A percentile compares a stretch with the other conserved stretches of the same genome.
phyloP scores from a whole-genome alignment of 2,329 filamentous ascomycete genomes.

The Furcasterigmium sp. region DNA sequence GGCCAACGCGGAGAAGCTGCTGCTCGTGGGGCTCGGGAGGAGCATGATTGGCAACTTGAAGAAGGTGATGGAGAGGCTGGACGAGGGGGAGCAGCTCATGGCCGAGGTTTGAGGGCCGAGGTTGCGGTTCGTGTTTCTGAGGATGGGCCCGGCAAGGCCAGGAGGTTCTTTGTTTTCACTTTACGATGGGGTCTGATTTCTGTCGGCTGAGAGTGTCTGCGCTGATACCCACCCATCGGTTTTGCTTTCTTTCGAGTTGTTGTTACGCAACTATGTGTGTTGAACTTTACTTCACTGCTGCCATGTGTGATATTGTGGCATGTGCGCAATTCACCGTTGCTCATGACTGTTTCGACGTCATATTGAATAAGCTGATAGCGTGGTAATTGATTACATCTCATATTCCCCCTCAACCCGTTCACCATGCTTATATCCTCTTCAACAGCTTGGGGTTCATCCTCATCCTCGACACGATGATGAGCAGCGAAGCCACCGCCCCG shows the following conservation, averaged over 20 bases:
- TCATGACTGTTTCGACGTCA: too few relatives aligned
- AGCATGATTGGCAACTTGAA: slow-evolving; percentile 80
- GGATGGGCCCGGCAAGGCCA: too few relatives aligned
- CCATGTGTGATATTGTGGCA: too few relatives aligned
- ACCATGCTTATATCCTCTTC: slow-evolving; percentile 5
- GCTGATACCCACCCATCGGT: not conserved
- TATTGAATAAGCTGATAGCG: too few relatives aligned
- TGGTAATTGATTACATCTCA: too few relatives aligned
- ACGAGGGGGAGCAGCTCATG: slow-evolving; percentile 91
- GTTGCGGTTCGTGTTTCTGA: too few relatives aligned
- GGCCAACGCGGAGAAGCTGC: slow-evolving; percentile 91
- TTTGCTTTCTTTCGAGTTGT: too few relatives aligned
- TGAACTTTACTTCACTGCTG: too few relatives aligned
- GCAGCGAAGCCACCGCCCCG: not conserved
- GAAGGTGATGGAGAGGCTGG: slow-evolving; percentile 79
- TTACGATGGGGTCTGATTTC: not conserved
- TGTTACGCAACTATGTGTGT: too few relatives aligned
- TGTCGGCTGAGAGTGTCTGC: not conserved
- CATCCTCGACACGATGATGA: slow-evolving; percentile 1
- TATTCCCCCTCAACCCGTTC: too few relatives aligned
- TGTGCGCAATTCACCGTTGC: too few relatives aligned
- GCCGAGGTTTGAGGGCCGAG: slow-evolving; percentile 44
- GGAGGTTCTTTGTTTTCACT: not conserved
- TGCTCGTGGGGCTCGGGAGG: slow-evolving; percentile 82
- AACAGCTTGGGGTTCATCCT: slow-evolving; percentile 2